Percentiles rank a stretch among this genome's conserved stretches.
These are phyloP conservation scores for Dionaea muscipula DNA, from an alignment of 179 eudicot genomes.

Conservation along the genomic window DNA sequence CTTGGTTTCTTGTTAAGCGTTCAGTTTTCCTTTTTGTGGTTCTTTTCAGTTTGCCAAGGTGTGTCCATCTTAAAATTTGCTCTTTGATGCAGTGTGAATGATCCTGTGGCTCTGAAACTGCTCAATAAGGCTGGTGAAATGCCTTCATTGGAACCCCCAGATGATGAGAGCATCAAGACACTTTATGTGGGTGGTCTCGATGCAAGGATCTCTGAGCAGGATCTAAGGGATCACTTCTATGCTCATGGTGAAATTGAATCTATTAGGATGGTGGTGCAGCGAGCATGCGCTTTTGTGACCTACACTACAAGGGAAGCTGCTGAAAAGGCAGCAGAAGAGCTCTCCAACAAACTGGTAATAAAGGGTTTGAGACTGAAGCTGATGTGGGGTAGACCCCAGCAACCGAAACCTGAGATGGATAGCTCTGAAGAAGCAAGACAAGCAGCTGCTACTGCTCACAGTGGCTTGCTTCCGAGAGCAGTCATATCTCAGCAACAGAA, in stretches of 20 bases:
- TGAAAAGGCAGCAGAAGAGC: constrained; percentile 93
- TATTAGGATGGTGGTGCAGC: constrained; percentile 64
- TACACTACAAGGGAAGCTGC: constrained; percentile 95
- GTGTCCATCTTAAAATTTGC: no score
- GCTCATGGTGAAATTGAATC: constrained; percentile 95
- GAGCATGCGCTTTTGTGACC: constrained; percentile 89
- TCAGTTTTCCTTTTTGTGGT: no score
- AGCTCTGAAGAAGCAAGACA: constrained; percentile 42
- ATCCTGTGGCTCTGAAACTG: constrained; percentile 88
- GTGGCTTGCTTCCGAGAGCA: constrained; percentile 82
- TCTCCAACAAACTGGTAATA: constrained; percentile 75
- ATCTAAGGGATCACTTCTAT: constrained; percentile 74
- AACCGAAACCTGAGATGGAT: constrained; percentile 54
- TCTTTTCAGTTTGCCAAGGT: no score
- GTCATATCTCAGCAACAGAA: constrained; percentile 84
- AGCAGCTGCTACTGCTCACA: constrained; percentile 55
- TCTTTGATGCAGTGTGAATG: constrained; percentile 48
- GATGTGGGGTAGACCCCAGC: constrained; percentile 94
- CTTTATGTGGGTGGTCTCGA: constrained; percentile 92
- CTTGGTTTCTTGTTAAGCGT: no score
- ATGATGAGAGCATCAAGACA: constrained; percentile 85
- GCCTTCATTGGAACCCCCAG: constrained; percentile 83
- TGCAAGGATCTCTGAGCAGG: constrained; percentile 73
- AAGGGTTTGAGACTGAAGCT: constrained; percentile 82
- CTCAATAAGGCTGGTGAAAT: constrained; percentile 92